phyloP scores from a whole-genome alignment of 495 filamentous ascomycete genomes.

The Pseudotulostoma volvatum region DNA sequence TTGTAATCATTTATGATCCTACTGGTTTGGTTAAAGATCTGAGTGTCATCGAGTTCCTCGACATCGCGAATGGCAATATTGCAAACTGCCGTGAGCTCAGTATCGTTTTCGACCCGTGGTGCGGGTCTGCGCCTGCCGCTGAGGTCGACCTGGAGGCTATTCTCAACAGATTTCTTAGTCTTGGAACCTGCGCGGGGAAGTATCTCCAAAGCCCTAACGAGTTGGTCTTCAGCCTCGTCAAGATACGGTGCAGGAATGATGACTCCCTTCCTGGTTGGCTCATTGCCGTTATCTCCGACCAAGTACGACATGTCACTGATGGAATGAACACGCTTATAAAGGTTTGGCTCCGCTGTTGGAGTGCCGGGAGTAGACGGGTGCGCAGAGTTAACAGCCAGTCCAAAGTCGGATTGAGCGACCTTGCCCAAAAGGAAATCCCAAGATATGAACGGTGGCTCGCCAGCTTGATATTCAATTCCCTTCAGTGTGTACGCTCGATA shows the following conservation, averaged over 20 bases:
- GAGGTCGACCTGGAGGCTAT: conserved; percentile 48
- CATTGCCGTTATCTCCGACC: conserved; percentile 44
- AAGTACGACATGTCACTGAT: conserved; percentile 95
- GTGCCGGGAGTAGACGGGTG: conserved; percentile 76
- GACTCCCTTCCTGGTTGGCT: conserved; percentile 81
- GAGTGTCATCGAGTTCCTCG: conserved; percentile 69
- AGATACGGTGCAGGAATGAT: conserved; percentile 84
- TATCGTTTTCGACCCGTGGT: conserved; percentile 35
- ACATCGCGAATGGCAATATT: conserved; percentile 86
- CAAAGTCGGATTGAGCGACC: conserved; percentile 77
- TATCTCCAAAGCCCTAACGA: conserved; percentile 65
- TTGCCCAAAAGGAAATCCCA: conserved; percentile 95
- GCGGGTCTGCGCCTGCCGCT: conserved; percentile 51
- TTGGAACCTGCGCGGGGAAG: conserved; percentile 44
- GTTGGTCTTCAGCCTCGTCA: conserved; percentile 78
- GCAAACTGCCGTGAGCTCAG: conserved; percentile 75
- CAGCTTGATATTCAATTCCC: conserved; percentile 69
- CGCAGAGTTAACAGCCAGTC: conserved; percentile 54
- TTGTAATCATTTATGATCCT: conserved; percentile 65
- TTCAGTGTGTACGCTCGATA: conserved; percentile 91
- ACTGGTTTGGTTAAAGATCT: conserved; percentile 59
- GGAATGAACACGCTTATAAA: conserved; percentile 70
- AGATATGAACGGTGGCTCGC: conserved; percentile 65
- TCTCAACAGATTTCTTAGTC: conserved; percentile 18
- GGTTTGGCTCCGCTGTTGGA: conserved; percentile 43